A percentile compares a stretch with the other conserved stretches of the same genome.
Conservation (phyloP, 179 eudicot species). For the Carnegiea gigantea region DNA sequence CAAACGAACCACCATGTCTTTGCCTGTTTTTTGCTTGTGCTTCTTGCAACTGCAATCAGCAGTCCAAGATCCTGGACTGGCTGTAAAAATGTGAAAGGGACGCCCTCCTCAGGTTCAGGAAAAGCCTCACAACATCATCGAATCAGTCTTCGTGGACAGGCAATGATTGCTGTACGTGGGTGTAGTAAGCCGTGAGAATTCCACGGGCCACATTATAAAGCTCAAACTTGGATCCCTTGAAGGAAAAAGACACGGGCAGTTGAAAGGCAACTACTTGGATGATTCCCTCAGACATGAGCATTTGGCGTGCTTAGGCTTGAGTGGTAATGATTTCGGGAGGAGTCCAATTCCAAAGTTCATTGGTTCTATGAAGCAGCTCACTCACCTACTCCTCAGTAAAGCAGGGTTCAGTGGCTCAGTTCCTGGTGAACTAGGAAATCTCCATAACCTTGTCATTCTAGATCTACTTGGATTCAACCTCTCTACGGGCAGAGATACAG, state of each 20-base stretch:
- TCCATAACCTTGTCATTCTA: not conserved
- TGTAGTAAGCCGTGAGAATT: not conserved
- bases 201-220: not conserved
- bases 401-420: not conserved
- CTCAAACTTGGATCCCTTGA: not conserved
- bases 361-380: constrained; percentile 7
- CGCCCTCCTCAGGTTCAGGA: not conserved
- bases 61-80: not conserved
- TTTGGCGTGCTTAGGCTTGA: not conserved
- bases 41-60: not conserved
- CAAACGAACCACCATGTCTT: not conserved
- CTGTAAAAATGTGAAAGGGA: not conserved
- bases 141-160: not conserved
- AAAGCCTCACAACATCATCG: not conserved
- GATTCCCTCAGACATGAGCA: not conserved
- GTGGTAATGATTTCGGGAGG: not conserved
- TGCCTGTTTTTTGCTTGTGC: not conserved
- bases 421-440: not conserved
- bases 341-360: constrained; percentile 2
- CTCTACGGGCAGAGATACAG: too few species aligned
- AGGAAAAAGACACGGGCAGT: not conserved
- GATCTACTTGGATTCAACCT: too few species aligned
- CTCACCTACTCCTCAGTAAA: not conserved
- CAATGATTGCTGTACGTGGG: not conserved
- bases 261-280: not conserved